These are phyloP conservation scores for Elongisporangium undulatum DNA, from an alignment of 352 stramenopile species.

Conservation along the genomic window DNA sequence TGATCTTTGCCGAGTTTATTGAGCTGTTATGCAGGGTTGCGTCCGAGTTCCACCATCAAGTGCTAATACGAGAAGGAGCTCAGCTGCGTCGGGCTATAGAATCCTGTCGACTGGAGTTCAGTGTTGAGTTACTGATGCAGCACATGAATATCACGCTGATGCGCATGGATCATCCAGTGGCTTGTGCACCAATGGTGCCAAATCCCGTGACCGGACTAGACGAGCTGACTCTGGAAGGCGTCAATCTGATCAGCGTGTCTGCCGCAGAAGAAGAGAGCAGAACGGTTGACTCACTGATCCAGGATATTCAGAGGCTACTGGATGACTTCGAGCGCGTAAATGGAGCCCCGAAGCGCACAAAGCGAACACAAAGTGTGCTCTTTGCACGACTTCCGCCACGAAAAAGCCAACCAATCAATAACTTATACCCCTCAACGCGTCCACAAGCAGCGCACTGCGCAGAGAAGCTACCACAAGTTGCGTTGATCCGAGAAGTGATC, in stretches of 20 bases:
- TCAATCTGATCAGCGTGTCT: not conserved
- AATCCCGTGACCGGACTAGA: not conserved
- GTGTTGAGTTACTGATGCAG: slow-evolving; percentile 47
- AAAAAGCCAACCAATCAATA: slow-evolving; percentile 5
- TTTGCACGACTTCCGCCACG: slow-evolving; percentile 31
- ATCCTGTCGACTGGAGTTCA: slow-evolving; percentile 59
- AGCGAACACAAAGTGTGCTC: slow-evolving; percentile 21
- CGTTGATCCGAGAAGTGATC: slow-evolving; percentile 56
- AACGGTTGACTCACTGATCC: slow-evolving; percentile 15
- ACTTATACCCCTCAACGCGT: not conserved
- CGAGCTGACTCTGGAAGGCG: slow-evolving; percentile 7
- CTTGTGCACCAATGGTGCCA: not conserved
- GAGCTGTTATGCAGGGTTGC: slow-evolving; percentile 63
- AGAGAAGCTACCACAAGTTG: slow-evolving; percentile 29
- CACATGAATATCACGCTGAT: slow-evolving; percentile 49
- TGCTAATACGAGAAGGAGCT: slow-evolving; percentile 38
- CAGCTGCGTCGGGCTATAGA: slow-evolving; percentile 50
- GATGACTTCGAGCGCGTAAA: slow-evolving; percentile 13
- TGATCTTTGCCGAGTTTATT: slow-evolving; percentile 60
- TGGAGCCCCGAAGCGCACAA: slow-evolving; percentile 9
- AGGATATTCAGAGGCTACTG: slow-evolving; percentile 26
- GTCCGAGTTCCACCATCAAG: slow-evolving; percentile 39
- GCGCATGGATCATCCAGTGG: not conserved
- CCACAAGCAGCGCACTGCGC: not conserved
- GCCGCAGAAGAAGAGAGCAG: slow-evolving; percentile 5